phyloP scores from a whole-genome alignment of 2,329 filamentous ascomycete genomes.

The Arthrocladium fulminans region DNA sequence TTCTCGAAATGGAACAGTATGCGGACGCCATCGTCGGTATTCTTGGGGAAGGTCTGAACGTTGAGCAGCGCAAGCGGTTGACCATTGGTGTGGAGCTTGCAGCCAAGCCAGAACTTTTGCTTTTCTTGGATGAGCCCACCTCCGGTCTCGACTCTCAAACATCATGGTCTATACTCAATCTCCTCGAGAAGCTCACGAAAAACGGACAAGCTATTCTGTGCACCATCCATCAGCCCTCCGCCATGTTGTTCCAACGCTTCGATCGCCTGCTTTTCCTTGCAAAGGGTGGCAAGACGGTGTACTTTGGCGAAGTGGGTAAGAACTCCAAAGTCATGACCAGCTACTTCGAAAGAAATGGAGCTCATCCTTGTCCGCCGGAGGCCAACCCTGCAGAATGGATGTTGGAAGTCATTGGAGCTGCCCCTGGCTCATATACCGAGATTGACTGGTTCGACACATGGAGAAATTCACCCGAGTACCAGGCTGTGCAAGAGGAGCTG shows the following conservation, averaged over 20 bases:
- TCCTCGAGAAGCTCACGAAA: conserved; percentile 82
- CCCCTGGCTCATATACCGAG: conserved; percentile 55
- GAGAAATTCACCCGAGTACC: conserved; percentile 51
- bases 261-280: conserved; percentile 57
- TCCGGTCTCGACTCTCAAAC: conserved; percentile 90
- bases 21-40: conserved; percentile 87
- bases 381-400: conserved; percentile 73
- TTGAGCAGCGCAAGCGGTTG: conserved; percentile 62
- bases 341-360: conserved; percentile 60
- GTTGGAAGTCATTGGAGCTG: conserved; percentile 52
- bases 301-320: conserved; percentile 58
- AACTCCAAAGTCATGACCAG: conserved; percentile 49
- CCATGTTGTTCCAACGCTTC: conserved; percentile 85
- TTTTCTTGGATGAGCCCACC: conserved; percentile 92
- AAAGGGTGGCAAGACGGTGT: conserved; percentile 57
- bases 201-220: conserved; percentile 89
- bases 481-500: conserved; percentile 46
- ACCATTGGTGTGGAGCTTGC: conserved; percentile 95
- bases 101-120: conserved; percentile 77
- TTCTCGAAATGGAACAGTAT: conserved; percentile 83
- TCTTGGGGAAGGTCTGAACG: conserved; percentile 62
- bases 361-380: conserved; percentile 47
- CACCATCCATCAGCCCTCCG: conserved; percentile 95
- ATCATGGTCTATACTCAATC: conserved; percentile 81
- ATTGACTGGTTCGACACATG: conserved; percentile 58